A percentile compares a stretch with the other conserved stretches of the same genome.
Conservation (phyloP, 352 stramenopile genomes). For the Phytophthora quininea region DNA sequence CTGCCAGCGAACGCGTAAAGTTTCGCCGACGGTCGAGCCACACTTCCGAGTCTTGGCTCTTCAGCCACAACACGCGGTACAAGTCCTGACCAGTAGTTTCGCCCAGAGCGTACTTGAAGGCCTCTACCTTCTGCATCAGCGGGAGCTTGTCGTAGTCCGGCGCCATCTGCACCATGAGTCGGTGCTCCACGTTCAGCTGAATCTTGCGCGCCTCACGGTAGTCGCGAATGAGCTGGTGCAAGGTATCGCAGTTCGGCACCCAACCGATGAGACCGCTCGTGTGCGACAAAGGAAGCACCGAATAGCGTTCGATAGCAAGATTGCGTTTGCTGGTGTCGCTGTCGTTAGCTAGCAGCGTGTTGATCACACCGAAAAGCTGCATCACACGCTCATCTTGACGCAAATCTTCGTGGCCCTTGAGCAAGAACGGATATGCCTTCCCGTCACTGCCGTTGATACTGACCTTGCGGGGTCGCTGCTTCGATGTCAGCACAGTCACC, state of each 20-base stretch:
- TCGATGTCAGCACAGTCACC: conserved; percentile 98
- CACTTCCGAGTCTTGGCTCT: conserved; percentile 98
- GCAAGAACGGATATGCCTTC: conserved; percentile 98
- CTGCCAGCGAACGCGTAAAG: conserved; percentile 98
- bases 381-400: conserved; percentile 99
- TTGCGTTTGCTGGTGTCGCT: conserved; percentile 98
- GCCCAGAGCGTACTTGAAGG: conserved; percentile 95
- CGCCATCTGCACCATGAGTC: conserved; percentile 97
- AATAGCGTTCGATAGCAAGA: conserved; percentile 98
- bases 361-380: conserved; percentile 99
- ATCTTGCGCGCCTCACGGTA: conserved; percentile 95
- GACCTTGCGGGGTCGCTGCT: conserved; percentile 99
- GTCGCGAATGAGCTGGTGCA: conserved; percentile 98
- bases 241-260: conserved; percentile 99
- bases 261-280: conserved; percentile 99
- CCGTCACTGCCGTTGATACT: conserved; percentile 98
- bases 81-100: conserved; percentile 98
- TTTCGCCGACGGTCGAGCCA: conserved; percentile 99
- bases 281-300: conserved; percentile 98
- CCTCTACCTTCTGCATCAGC: conserved; percentile 99
- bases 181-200: conserved; percentile 96
- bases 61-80: conserved; percentile 99
- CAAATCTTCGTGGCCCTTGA: conserved; percentile 99
- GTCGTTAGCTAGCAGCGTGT: conserved; percentile 98
- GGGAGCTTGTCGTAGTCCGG: conserved; percentile 99